Conservation (phyloP, 1,284 basidiomycete species). For the Laetiporus sulphureus region DNA sequence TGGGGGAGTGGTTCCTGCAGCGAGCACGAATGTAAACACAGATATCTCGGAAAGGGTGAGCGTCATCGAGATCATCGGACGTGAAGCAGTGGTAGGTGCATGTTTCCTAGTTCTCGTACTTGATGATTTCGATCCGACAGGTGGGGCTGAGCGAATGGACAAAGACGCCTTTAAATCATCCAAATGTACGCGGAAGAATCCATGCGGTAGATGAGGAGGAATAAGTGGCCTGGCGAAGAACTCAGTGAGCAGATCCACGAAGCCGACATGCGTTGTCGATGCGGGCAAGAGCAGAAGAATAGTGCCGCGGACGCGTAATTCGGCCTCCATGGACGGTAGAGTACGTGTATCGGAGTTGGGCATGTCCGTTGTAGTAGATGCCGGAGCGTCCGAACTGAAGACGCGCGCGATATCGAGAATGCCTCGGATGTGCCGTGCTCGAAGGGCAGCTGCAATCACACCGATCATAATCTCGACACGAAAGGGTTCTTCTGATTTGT, state of each 20-base stretch:
- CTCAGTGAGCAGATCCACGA: constrained; percentile 20
- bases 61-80: constrained; percentile 10
- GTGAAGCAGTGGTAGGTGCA: no score
- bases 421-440: constrained; percentile 45
- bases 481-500: constrained; percentile 12
- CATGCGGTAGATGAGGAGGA: constrained; percentile 40
- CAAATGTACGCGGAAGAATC: constrained; percentile 52
- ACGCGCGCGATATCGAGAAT: constrained; percentile 36
- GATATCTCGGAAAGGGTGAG: constrained; percentile 45
- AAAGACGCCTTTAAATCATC: constrained; percentile 39
- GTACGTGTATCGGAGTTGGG: constrained; percentile 1
- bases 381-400: constrained; percentile 28
- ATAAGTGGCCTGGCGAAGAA: constrained; percentile 54
- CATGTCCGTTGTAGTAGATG: background rate
- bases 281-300: constrained; percentile 42
- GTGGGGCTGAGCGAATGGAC: constrained; percentile 13
- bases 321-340: constrained; percentile 19
- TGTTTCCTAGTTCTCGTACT: no score
- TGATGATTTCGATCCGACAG: constrained; percentile 8
- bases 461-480: constrained; percentile 44
- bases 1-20: constrained; percentile 7
- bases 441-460: constrained; percentile 43
- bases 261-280: constrained; percentile 3
- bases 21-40: constrained; percentile 38
- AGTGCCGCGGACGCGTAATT: constrained; percentile 39